Evolutionary conservation across 768 basidiomycete species (phyloP).

Genomic region (Lenzites betulinus): DNA sequence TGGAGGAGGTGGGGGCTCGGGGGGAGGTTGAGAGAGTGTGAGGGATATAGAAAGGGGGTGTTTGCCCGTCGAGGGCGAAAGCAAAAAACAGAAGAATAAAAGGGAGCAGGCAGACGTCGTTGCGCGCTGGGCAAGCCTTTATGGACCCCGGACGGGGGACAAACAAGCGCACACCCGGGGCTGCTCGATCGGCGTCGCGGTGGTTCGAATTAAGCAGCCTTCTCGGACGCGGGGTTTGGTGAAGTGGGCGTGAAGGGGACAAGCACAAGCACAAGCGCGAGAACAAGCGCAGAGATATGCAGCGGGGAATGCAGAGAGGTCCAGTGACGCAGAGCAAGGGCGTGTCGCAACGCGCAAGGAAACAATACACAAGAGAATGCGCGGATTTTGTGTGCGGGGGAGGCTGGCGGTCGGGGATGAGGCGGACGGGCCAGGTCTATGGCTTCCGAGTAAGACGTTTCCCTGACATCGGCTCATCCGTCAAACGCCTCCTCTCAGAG

Average conservation of each 20-base stretch:
- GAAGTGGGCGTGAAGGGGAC: slow-evolving; percentile 3
- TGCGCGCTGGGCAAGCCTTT: slow-evolving; percentile 19
- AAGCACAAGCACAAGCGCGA: background rate
- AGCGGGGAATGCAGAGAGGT: slow-evolving; percentile 10
- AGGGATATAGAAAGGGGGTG: slow-evolving; percentile 31
- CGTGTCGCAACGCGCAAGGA: slow-evolving; percentile 9
- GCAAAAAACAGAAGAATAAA: slow-evolving; percentile 28
- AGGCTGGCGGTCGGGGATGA: background rate
- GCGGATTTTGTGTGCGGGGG: background rate
- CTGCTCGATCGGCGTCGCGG: slow-evolving; percentile 4
- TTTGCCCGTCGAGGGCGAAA: slow-evolving; percentile 40
- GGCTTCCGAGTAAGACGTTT: background rate
- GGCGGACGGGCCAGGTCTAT: background rate
- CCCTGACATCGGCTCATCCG: slow-evolving; percentile 1
- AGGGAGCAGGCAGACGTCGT: slow-evolving; percentile 20
- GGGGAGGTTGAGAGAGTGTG: slow-evolving; percentile 27
- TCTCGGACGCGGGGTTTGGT: background rate
- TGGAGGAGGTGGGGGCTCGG: slow-evolving; percentile 4
- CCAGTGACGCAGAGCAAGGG: background rate
- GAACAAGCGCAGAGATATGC: background rate
- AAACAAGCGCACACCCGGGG: slow-evolving; percentile 26
- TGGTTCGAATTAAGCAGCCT: background rate
- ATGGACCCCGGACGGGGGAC: slow-evolving; percentile 23
- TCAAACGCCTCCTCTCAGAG: background rate
- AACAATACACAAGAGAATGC: too few relatives aligned